Percentiles rank a stretch among this genome's conserved stretches.
Conservation (phyloP, 805 yeast genomes). For the Candida ovalis region DNA sequence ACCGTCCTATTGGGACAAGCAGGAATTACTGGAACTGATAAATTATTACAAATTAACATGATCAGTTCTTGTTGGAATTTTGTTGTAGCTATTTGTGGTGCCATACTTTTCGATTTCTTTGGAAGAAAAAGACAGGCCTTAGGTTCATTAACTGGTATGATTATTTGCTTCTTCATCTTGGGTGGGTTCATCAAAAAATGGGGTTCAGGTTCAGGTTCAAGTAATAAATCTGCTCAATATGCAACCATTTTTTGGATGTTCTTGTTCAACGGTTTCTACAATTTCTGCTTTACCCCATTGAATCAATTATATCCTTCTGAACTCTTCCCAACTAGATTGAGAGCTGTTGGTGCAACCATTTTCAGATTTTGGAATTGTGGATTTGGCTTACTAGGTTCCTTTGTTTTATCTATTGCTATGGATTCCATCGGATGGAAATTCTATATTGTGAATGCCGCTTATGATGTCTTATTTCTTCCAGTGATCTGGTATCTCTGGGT, state of each 20-base stretch:
- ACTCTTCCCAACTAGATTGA: conserved; percentile 28
- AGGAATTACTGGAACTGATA: conserved; percentile 17
- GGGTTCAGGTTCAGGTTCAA: conserved; percentile 4
- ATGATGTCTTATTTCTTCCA: conserved; percentile 25
- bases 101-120: conserved; percentile 13
- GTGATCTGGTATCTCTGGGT: conserved; percentile 19
- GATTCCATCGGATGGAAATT: conserved; percentile 34
- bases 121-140: conserved; percentile 19
- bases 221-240: conserved; percentile 25
- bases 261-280: conserved; percentile 40
- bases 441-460: conserved; percentile 20
- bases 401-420: conserved; percentile 35
- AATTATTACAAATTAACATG: conserved; percentile 23
- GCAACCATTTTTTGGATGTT: conserved; percentile 44
- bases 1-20: conserved; percentile 29
- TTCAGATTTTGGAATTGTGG: conserved; percentile 8
- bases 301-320: conserved; percentile 46
- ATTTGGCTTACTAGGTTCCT: conserved; percentile 30
- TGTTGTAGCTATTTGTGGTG: conserved; percentile 17
- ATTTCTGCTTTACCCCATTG: conserved; percentile 41
- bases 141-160: conserved; percentile 14
- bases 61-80: conserved; percentile 17
- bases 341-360: conserved; percentile 21
- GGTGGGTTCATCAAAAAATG: conserved; percentile 18
- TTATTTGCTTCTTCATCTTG: conserved; percentile 17